phyloP scores from a whole-genome alignment of 345 rosid species.

The Lepidium sativum region DNA sequence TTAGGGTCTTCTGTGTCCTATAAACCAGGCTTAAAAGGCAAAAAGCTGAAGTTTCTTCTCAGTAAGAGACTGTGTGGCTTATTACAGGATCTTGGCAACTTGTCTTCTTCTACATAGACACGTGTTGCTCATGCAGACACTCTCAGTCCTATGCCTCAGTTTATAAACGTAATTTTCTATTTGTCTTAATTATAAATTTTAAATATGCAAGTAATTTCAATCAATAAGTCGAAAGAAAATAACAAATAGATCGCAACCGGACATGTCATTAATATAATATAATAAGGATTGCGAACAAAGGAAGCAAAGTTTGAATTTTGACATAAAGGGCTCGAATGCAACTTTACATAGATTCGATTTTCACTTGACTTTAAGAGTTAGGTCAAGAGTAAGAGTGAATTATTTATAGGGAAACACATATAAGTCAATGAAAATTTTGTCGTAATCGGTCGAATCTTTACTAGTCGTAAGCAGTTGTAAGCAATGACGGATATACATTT shows the following conservation, averaged over 20 bases:
- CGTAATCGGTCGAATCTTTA: too few relatives aligned
- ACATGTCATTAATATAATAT: not conserved
- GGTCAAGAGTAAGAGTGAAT: not conserved
- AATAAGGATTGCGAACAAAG: conserved; percentile 15
- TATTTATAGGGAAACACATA: too few relatives aligned
- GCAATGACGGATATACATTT: too few relatives aligned
- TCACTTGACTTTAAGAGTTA: not conserved
- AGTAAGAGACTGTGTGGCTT: conserved; percentile 23
- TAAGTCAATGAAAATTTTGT: too few relatives aligned
- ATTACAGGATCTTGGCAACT: conserved; percentile 27
- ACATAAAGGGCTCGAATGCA: conserved; percentile 1
- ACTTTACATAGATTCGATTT: not conserved
- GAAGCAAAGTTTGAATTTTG: conserved; percentile 19
- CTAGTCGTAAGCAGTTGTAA: too few relatives aligned
- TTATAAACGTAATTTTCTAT: not conserved
- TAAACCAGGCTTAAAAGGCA: conserved; percentile 38
- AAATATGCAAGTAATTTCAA: not conserved
- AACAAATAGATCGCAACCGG: not conserved
- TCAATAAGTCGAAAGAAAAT: not conserved
- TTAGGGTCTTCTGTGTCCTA: conserved; percentile 46
- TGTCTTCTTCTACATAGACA: conserved; percentile 21
- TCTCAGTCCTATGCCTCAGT: not conserved
- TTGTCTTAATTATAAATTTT: not conserved
- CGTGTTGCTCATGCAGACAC: conserved; percentile 20
- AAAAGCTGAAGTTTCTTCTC: conserved; percentile 44